A percentile compares a stretch with the other conserved stretches of the same genome.
Evolutionary conservation across 305 asterid genomes (phyloP).

Genomic region (Solanum hybrid): DNA sequence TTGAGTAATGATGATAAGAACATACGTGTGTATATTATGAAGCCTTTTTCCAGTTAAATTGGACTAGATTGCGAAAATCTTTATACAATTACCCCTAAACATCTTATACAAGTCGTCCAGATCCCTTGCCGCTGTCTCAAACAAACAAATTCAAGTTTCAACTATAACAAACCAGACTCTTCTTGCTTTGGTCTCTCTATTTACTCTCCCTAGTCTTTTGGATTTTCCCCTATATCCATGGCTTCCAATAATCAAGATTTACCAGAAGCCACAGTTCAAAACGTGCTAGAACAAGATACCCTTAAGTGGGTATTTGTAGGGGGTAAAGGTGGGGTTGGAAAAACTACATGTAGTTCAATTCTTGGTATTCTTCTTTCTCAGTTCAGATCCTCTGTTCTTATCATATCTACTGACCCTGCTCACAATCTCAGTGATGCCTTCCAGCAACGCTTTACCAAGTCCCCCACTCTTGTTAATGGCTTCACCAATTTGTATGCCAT

Average conservation of each 20-base stretch:
- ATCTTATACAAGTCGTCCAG: background rate
- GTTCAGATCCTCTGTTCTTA: constrained; percentile 64
- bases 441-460: constrained; percentile 80
- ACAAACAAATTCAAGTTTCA: background rate
- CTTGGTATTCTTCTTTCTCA: constrained; percentile 41
- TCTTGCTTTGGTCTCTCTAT: background rate
- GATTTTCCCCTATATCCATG: background rate
- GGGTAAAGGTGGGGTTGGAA: constrained; percentile 81
- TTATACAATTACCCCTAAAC: background rate
- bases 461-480: constrained; percentile 83
- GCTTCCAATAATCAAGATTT: constrained; percentile 24
- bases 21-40: background rate
- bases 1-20: background rate
- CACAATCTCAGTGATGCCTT: constrained; percentile 96
- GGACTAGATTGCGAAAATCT: background rate
- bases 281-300: constrained; percentile 50
- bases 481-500: constrained; percentile 87
- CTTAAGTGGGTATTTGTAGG: constrained; percentile 79
- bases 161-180: background rate
- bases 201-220: background rate
- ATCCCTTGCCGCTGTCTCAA: background rate
- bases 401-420: constrained; percentile 94
- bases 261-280: constrained; percentile 50
- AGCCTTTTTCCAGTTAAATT: background rate
- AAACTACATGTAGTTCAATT: constrained; percentile 65